Conservation (phyloP, 2,329 filamentous ascomycete genomes). For the Curvularia verruculosa region DNA sequence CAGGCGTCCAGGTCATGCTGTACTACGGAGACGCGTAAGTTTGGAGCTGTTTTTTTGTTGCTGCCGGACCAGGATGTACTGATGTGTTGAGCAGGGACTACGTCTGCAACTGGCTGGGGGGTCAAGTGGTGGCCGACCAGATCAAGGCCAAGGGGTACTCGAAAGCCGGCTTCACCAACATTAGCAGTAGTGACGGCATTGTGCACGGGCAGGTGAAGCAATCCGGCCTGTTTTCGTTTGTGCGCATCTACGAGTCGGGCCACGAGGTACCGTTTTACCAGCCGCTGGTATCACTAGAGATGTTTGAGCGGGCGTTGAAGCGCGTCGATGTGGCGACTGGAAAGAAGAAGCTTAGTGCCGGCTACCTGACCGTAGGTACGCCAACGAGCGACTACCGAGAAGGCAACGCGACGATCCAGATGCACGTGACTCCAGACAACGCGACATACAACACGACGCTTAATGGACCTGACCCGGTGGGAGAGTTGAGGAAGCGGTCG, state of each 20-base stretch:
- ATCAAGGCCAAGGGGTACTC: conserved; percentile 52
- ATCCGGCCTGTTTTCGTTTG: conserved; percentile 58
- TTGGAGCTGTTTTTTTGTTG: neutral
- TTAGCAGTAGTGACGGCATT: conserved; percentile 53
- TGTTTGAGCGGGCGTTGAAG: conserved; percentile 57
- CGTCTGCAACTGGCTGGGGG: conserved; percentile 57
- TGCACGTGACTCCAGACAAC: conserved; percentile 49
- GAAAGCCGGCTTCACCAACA: conserved; percentile 56
- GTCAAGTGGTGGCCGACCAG: conserved; percentile 49
- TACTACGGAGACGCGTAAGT: conserved; percentile 56
- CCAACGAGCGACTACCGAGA: conserved; percentile 50
- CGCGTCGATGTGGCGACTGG: conserved; percentile 61
- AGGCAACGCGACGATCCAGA: conserved; percentile 56
- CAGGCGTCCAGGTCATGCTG: conserved; percentile 51
- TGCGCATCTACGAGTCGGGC: conserved; percentile 57
- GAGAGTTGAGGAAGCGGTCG: conserved; percentile 30
- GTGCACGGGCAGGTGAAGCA: conserved; percentile 62
- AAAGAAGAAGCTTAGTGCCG: conserved; percentile 24
- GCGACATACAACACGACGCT: conserved; percentile 58
- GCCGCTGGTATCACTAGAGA: conserved; percentile 55
- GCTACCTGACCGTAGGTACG: conserved; percentile 46
- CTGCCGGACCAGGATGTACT: neutral
- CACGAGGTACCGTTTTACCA: conserved; percentile 63
- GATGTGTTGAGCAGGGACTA: conserved; percentile 43
- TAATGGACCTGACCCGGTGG: conserved; percentile 50